Base-by-base conservation (phyloP, 345 rosid species). In the Viola odorata region DNA sequence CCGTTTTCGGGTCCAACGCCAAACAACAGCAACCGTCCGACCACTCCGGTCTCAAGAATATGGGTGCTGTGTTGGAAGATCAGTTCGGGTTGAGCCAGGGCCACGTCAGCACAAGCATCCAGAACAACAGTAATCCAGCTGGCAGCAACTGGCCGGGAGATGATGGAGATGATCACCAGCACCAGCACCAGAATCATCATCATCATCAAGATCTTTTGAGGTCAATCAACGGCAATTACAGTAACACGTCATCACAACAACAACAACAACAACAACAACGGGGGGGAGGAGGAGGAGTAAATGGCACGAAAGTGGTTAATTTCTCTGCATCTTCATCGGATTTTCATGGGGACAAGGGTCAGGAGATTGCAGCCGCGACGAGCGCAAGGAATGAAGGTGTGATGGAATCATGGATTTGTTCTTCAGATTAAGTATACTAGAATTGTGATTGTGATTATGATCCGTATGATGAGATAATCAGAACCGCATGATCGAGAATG, bases 331-430 rank as follows among this genome's bases (percentile, higher is more conserved):
- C 77, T 45, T 63, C 82, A 37, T 79, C 89, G 12, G 86, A 80
- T 65, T 81, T 81, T 66, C 85, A 76, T 61, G 75, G 69, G 62
- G 86, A 78, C 5, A 79, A 82, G 62, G 62, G 66, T 47, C 73
- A 76, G 63, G 91, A 74, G 63, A 82, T 73, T 64, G 76, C 74
- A 65, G 70, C 82, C 57, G 66, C 81, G 17, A 75, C 74, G 72
- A 84, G 77, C 13, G 13, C 45, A 6, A 7, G 11, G 7, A 7
- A 47, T 14, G 77, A 78, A 58, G 79, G 79, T 63, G 68, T 82
- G 4, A 81, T 84, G 55, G 95, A 87, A 75, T 76, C 89, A 1
- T 90, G 97, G 96, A 81, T 78, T 76, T 92, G 84, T 58, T 69
- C 85, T 55, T 55, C 59, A 45, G 86, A 84, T 57, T 84, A 77